phyloP scores from a whole-genome alignment of 1,284 basidiomycete species.

The Sanghuangporus weigelae region DNA sequence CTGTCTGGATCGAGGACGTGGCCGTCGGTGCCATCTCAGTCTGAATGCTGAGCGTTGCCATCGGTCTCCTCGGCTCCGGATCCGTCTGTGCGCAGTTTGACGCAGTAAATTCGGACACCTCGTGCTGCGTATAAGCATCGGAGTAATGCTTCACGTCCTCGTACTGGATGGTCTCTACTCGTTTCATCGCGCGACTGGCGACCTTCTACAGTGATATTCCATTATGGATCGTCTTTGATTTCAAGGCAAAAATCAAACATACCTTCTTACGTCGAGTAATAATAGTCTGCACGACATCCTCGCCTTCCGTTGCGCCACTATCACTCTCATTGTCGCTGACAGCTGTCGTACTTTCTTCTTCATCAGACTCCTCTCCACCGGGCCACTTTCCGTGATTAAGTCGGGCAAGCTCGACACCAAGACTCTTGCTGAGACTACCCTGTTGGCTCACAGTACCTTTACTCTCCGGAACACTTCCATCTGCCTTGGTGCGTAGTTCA shows the following conservation, averaged over 20 bases:
- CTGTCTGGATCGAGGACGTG: slow-evolving; percentile 28
- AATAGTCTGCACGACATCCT: slow-evolving; percentile 76
- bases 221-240: not conserved
- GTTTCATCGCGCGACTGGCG: slow-evolving; percentile 47
- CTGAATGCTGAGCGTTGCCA: slow-evolving; percentile 25
- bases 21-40: slow-evolving; percentile 23
- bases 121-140: slow-evolving; percentile 64
- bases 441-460: slow-evolving; percentile 33
- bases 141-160: slow-evolving; percentile 68
- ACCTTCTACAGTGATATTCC: slow-evolving; percentile 47
- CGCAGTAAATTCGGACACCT: slow-evolving; percentile 43
- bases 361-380: slow-evolving; percentile 30
- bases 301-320: slow-evolving; percentile 55
- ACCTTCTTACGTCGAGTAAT: slow-evolving; percentile 75
- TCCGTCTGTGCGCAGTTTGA: slow-evolving; percentile 35
- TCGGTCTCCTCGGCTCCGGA: slow-evolving; percentile 25
- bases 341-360: slow-evolving; percentile 35
- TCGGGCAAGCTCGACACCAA: slow-evolving; percentile 75
- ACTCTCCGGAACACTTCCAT: slow-evolving; percentile 31
- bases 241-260: slow-evolving; percentile 24
- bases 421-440: slow-evolving; percentile 68
- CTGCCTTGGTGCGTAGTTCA: slow-evolving; percentile 62
- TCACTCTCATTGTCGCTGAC: slow-evolving; percentile 35
- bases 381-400: slow-evolving; percentile 46
- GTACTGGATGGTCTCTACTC: slow-evolving; percentile 43